Conservation (phyloP, 2,329 filamentous ascomycete species). For the Nemania diffusa region DNA sequence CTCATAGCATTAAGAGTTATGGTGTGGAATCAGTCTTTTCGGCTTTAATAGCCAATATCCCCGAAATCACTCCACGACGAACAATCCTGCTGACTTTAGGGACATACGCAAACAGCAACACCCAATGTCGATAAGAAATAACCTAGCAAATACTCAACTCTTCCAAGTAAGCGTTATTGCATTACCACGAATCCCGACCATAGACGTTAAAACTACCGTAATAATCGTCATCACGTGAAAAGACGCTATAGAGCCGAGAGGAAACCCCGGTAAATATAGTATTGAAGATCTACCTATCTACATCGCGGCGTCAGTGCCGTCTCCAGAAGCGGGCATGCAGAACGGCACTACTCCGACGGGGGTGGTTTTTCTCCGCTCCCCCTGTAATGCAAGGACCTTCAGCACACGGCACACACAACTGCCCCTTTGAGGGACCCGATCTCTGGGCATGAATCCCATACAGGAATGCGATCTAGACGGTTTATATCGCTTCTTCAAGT, state of each 20-base stretch:
- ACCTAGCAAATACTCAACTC: not conserved
- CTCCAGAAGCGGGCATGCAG: conserved; percentile 5
- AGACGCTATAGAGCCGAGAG: not conserved
- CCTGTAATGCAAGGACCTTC: conserved; percentile 10
- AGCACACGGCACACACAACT: not conserved
- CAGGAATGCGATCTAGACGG: not conserved
- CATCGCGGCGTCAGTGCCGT: not conserved
- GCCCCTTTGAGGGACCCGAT: not conserved
- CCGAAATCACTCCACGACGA: too few species aligned
- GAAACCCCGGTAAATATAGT: not conserved
- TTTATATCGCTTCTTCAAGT: not conserved
- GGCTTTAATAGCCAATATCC: too few species aligned
- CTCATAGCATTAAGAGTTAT: too few species aligned
- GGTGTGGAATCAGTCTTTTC: too few species aligned
- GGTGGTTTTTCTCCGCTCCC: not conserved
- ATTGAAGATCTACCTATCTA: not conserved
- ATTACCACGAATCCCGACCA: not conserved
- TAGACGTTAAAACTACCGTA: not conserved
- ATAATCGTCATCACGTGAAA: not conserved
- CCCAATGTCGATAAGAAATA: too few species aligned
- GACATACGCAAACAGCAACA: too few species aligned
- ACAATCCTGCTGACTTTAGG: too few species aligned
- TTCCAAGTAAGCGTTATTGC: not conserved
- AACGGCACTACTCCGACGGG: not conserved
- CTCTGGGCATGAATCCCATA: not conserved